Evolutionary conservation across 176 grass and related monocot species (phyloP), one percentile per base, ranked within the genome.

Genomic region (Oryza meyeriana): DNA sequence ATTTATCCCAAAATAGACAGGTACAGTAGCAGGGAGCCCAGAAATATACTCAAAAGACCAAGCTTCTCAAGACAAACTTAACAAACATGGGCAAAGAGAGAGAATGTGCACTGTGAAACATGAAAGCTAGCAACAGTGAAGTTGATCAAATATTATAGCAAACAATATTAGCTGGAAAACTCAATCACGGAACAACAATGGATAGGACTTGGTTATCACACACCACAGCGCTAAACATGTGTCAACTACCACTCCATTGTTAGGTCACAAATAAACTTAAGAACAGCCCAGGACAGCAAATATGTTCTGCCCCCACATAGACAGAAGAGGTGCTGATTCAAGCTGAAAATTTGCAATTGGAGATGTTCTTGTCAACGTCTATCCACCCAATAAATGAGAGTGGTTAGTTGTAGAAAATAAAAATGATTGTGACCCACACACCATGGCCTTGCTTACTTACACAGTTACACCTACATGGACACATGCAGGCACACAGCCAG

Each of bases 351-450:
- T 28, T 79, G 73, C 1, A 39, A 70, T 31, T 31, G 4, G n/a
- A 72, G 3, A 16, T 47, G 82, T 70, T 77, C 10, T 61, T 74
- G 59, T 50, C 83, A 67, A 78, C 45, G 27, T 8, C 34, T 65
- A 85, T 63, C 27, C 34, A 82, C 47, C 75, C 69, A 88, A 88
- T 80, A 74, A 88, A 75, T 85, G 45, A 45, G 45, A 45, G 17
- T 12, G 12, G 29, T 45, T 67, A 48, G 39, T 66, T 76, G 39
- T 22, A 44, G 3, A 80, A 44, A 66, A 35, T 28, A 67, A 29
- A 77, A 26, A 41, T 82, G 35, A 61, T 55, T 82, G 29, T 66
- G 71, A 85, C 72, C 71, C 83, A 86, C 45, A 40, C 73, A 47
- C 78, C 66, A 59, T 86, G 67, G 78, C 29, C 27, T 81, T 63